Evolutionary conservation across 768 basidiomycete species (phyloP).

Genomic region (Arthromyces matolae): DNA sequence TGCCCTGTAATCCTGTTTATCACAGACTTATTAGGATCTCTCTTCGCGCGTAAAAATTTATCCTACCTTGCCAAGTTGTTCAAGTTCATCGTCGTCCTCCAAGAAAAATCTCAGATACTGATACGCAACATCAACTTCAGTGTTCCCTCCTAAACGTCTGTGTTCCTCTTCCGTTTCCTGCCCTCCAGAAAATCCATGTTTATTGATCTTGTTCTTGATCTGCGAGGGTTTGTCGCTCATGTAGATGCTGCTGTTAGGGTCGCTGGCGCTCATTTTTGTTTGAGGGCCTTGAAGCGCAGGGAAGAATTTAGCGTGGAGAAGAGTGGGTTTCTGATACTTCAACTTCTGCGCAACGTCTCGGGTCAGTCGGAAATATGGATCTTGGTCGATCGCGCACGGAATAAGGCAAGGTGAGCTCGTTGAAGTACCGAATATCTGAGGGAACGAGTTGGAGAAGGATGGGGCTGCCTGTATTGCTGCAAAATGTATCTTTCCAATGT

Average conservation of each 20-base stretch:
- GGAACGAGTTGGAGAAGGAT: slow-evolving; percentile 97
- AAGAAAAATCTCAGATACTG: slow-evolving; percentile 95
- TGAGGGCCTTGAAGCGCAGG: slow-evolving; percentile 97
- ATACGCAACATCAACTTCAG: slow-evolving; percentile 93
- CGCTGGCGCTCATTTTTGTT: slow-evolving; percentile 98
- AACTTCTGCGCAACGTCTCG: slow-evolving; percentile 92
- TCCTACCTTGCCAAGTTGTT: slow-evolving; percentile 64
- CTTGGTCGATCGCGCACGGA: slow-evolving; percentile 97
- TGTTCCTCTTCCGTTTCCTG: slow-evolving; percentile 96
- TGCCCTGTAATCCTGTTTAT: slow-evolving; percentile 80
- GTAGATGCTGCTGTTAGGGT: slow-evolving; percentile 89
- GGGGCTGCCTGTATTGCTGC: slow-evolving; percentile 93
- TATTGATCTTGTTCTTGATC: slow-evolving; percentile 97
- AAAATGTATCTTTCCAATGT: slow-evolving; percentile 97
- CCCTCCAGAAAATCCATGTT: slow-evolving; percentile 94
- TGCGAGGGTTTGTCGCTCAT: slow-evolving; percentile 92
- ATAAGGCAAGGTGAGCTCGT: slow-evolving; percentile 90
- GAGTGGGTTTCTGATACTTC: slow-evolving; percentile 91
- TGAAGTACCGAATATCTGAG: slow-evolving; percentile 87
- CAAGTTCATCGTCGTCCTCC: slow-evolving; percentile 90
- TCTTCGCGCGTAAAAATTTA: not conserved
- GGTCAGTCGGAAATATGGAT: slow-evolving; percentile 96
- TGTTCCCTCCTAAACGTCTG: slow-evolving; percentile 79
- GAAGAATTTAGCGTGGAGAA: slow-evolving; percentile 96
- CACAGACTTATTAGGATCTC: not conserved